Evolutionary conservation across 768 basidiomycete genomes (phyloP), one percentile per base, ranked within the genome.

Genomic region (Mycena floridula): DNA sequence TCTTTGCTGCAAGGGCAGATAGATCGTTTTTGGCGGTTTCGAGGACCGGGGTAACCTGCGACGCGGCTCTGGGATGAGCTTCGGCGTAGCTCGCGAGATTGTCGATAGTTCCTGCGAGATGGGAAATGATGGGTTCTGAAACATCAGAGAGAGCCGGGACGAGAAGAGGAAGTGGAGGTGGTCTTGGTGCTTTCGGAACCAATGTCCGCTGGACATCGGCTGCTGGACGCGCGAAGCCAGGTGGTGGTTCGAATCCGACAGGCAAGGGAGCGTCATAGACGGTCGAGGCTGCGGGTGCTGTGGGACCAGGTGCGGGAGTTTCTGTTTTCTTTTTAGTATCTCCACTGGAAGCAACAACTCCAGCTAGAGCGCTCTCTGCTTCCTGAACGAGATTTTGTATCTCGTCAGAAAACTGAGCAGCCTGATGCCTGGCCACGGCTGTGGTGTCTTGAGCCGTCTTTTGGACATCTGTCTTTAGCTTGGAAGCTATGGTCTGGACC

Each of bases 201-300:
- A 50, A 59, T n/a, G 59, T 42, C 30, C 61, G 54, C 27, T 67
- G 62, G 57, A 80, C 78, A 24, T 74, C 65, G 16, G 80, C 72
- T 18, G 67, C 52, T 11, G 87, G 81, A 28, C 81, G 74, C 45
- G 74, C 70, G 61, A 81, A 97, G 16, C 95, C 95, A 20, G 90
- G 90, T 25, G 95, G 94, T 8, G 86, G 90, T 62, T 97, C 93
- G 60, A 89, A 90, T 11, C 93, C 95, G 41, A 99, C 65, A n/a
- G 95, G 96, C 20, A 98, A 71, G 5, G 85, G 83, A 15, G 66
- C 74, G 37, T 67, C 63, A 58, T 95, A 95, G 16, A 85, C 67
- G 11, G 49, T 45, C 43, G 40, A 26, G 25, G 53, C 26, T 40
- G 51, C 30, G 24, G 46, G 42, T 35, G 45, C 43, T 5, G 59